Base-by-base conservation (phyloP, 1,139 yeast genomes). In the Magnusiomyces fungicola region DNA sequence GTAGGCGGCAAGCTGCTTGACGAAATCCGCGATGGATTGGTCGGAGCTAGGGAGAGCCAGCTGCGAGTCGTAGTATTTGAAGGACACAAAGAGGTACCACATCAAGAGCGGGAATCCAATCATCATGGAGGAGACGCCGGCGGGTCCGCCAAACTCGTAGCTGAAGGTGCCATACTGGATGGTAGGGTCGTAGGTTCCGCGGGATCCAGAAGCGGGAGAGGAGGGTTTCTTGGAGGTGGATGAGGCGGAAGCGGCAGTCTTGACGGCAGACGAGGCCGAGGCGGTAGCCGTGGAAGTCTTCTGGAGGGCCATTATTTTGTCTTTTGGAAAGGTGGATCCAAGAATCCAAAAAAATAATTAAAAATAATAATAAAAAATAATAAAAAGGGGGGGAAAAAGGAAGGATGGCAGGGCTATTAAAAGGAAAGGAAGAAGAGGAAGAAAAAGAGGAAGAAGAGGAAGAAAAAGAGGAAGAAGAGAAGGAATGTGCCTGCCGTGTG, bases 71-170 rank as follows among this genome's bases (percentile, higher is more conserved):
- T 88, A 86, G 67, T 83, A 88, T 58, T 79, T 76, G 53, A 94
- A 92, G 62, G 90, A 78, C 52, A 90, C 80, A 95, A 96, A 92
- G 92, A 92, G 83, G 70, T 92, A 92, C 77, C 85, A 87, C 98
- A 92, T 92, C 62, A 94, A 74, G 48, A 83, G 64, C 4, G 98
- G 98, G 71, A 92, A 94, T 2, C 95, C 95, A 45, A 78, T 64
- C 81, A 92, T 80, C 97, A 92, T 90, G n/a, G 92, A 89, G 19
- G 81, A 53, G 41, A 88, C 96, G 49, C 98, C 98, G n/a, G 74
- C 65, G 22, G 95, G 85, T 0, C 97, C 98, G 48, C 98, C 98
- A 63, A 92, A 92, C 61, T 92, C 98, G 70, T 79, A 87, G 22
- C 50, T 51, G 43, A 50, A 47, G 14, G 47, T 38, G n/a, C 53